These are phyloP conservation scores for Ascochyta rabiei DNA, from an alignment of 2,329 filamentous ascomycete genomes.

Conservation along the genomic window DNA sequence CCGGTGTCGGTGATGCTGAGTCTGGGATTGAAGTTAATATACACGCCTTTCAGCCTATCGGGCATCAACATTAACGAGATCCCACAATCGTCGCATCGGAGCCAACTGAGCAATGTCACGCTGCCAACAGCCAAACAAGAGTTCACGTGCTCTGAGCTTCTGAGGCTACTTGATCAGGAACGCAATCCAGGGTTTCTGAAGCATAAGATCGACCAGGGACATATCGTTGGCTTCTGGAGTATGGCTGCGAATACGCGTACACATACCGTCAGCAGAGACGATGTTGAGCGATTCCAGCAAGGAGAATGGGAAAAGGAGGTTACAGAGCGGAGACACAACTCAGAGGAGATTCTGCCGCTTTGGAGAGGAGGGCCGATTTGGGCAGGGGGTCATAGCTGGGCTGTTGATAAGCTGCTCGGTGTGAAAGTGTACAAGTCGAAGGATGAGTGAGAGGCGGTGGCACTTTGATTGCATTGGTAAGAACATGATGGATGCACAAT, in stretches of 20 bases:
- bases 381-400: constrained; percentile 29
- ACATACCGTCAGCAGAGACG: constrained; percentile 26
- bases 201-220: constrained; percentile 28
- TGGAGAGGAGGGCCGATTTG: constrained; percentile 34
- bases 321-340: constrained; percentile 16
- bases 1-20: constrained; percentile 28
- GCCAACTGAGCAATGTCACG: constrained; percentile 19
- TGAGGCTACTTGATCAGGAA: constrained; percentile 12
- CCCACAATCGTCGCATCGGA: constrained; percentile 22
- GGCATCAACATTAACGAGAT: constrained; percentile 28
- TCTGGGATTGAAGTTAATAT: constrained; percentile 26
- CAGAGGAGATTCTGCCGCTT: constrained; percentile 26
- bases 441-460: constrained; percentile 1
- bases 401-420: constrained; percentile 24
- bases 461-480: neutral
- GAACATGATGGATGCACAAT: neutral
- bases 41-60: constrained; percentile 24
- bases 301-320: constrained; percentile 30
- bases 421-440: constrained; percentile 28
- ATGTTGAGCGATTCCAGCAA: constrained; percentile 28
- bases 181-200: constrained; percentile 18
- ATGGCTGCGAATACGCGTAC: constrained; percentile 26
- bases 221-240: constrained; percentile 29
- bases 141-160: constrained; percentile 27
- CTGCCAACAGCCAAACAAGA: constrained; percentile 16